Conservation (phyloP, 106 monocot species). For the Dendrobium nobile region DNA sequence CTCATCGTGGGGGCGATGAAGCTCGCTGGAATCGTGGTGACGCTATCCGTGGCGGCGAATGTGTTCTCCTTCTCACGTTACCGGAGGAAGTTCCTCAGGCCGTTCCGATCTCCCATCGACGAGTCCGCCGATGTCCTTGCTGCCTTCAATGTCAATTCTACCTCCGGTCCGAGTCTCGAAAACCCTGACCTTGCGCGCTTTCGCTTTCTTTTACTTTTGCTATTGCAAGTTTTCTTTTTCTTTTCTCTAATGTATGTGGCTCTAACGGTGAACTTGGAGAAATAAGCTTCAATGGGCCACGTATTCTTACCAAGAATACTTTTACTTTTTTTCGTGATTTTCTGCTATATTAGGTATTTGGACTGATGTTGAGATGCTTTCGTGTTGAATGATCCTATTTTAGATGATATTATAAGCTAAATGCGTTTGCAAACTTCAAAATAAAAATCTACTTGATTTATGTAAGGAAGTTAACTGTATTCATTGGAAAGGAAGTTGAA, state of each 20-base stretch:
- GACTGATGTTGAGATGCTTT: too few relatives aligned
- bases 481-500: too few relatives aligned
- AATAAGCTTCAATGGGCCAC: too few relatives aligned
- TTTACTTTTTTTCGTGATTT: background rate
- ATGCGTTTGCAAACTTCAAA: too few relatives aligned
- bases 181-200: background rate
- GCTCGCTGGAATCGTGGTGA: slow-evolving; percentile 57
- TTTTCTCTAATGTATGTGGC: background rate
- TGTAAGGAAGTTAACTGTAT: too few relatives aligned
- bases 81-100: slow-evolving; percentile 57
- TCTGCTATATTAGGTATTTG: too few relatives aligned
- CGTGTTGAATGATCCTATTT: too few relatives aligned
- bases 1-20: slow-evolving; percentile 54
- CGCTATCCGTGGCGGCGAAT: slow-evolving; percentile 66
- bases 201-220: background rate
- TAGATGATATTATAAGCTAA: too few relatives aligned
- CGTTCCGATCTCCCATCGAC: slow-evolving; percentile 72
- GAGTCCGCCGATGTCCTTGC: slow-evolving; percentile 75
- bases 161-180: slow-evolving; percentile 12
- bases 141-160: slow-evolving; percentile 36
- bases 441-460: too few relatives aligned
- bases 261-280: too few relatives aligned
- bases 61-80: slow-evolving; percentile 67
- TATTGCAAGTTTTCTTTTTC: background rate
- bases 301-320: background rate